These are phyloP conservation scores for Teratosphaeria zuluensis DNA, from an alignment of 2,329 filamentous ascomycete species.

Conservation along the genomic window DNA sequence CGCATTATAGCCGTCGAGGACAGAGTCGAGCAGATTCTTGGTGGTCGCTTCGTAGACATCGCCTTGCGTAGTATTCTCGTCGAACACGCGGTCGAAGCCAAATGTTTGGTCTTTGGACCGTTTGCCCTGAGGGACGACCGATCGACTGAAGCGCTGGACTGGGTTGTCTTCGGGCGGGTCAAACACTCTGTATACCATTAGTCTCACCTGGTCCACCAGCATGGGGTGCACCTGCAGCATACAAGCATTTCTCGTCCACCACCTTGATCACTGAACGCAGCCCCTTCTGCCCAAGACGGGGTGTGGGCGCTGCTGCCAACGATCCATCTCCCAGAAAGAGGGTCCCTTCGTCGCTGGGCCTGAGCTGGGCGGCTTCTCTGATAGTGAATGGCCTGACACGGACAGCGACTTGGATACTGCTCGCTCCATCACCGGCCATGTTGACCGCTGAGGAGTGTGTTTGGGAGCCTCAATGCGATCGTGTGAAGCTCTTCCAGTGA, in stretches of 20 bases:
- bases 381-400: conserved; percentile 64
- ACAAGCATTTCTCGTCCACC: conserved; percentile 93
- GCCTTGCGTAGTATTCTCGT: conserved; percentile 82
- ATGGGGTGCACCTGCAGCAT: conserved; percentile 28
- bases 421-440: conserved; percentile 31
- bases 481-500: background rate
- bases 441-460: background rate
- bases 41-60: conserved; percentile 96
- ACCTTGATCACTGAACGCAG: conserved; percentile 91
- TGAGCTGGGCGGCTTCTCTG: conserved; percentile 85
- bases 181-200: conserved; percentile 59
- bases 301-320: conserved; percentile 73
- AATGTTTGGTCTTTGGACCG: conserved; percentile 97
- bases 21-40: conserved; percentile 79
- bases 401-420: conserved; percentile 44
- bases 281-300: conserved; percentile 76
- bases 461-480: background rate
- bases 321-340: conserved; percentile 96
- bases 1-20: conserved; percentile 95
- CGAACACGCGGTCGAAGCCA: conserved; percentile 91
- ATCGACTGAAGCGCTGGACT: conserved; percentile 75
- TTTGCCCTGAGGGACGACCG: conserved; percentile 67
- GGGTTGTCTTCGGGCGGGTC: conserved; percentile 94
- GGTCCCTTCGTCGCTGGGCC: conserved; percentile 69
- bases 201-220: background rate